Evolutionary conservation across 345 rosid genomes (phyloP).

Genomic region (Aegle marmelos): DNA sequence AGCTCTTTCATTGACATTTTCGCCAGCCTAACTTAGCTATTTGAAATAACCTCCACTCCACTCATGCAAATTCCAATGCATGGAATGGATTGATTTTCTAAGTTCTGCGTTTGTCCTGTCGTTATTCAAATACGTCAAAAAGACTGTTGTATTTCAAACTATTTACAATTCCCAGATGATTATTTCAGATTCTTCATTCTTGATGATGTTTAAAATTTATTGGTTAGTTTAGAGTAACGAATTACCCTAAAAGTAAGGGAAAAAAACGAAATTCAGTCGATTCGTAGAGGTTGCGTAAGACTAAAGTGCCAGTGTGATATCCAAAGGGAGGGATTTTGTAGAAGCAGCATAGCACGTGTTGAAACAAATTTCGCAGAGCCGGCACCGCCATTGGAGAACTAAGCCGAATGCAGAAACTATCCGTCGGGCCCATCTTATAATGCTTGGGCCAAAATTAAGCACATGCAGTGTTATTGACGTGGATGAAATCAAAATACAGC

Average conservation of each 20-base stretch:
- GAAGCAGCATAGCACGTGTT: background rate
- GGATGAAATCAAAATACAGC: background rate
- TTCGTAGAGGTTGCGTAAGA: too few species aligned
- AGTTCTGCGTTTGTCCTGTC: too few species aligned
- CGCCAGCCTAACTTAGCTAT: too few species aligned
- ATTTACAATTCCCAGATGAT: background rate
- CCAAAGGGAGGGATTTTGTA: too few species aligned
- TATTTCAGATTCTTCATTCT: background rate
- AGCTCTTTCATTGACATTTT: too few species aligned
- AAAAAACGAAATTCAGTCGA: background rate
- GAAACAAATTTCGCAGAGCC: background rate
- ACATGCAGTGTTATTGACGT: fast-evolving
- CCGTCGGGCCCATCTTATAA: background rate
- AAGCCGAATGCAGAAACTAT: background rate
- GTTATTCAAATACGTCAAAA: background rate
- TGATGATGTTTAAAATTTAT: too few species aligned
- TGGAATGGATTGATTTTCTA: too few species aligned
- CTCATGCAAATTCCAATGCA: too few species aligned
- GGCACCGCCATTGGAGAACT: background rate
- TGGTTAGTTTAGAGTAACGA: background rate
- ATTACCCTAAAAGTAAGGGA: too few species aligned
- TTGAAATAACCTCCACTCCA: background rate
- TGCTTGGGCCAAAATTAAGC: background rate
- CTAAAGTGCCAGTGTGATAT: too few species aligned
- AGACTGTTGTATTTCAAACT: background rate